A percentile compares a stretch with the other conserved stretches of the same genome.
Conservation (phyloP, 1,284 basidiomycete genomes). For the Psilocybe mexicana region DNA sequence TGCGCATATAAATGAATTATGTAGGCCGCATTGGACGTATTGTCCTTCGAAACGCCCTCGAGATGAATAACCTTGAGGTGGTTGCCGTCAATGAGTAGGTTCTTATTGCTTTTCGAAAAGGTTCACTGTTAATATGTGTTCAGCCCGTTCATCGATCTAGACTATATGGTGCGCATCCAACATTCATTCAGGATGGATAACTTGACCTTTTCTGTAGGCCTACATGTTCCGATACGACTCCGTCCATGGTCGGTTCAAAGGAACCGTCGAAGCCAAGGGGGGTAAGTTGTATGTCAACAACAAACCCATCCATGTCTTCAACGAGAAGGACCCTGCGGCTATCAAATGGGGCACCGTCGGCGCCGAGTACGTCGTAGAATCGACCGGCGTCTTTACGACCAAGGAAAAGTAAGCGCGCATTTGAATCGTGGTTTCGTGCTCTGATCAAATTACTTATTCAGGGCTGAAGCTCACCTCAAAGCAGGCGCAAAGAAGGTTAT, state of each 20-base stretch:
- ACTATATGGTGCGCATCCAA: slow-evolving; percentile 74
- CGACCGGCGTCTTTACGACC: slow-evolving; percentile 98
- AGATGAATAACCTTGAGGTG: slow-evolving; percentile 73
- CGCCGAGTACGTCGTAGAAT: slow-evolving; percentile 94
- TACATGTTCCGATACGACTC: slow-evolving; percentile 99
- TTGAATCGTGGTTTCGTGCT: not conserved
- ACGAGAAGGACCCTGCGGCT: slow-evolving; percentile 82
- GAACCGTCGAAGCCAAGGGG: slow-evolving; percentile 76
- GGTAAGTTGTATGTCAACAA: slow-evolving; percentile 87
- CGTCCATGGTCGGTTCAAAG: slow-evolving; percentile 93
- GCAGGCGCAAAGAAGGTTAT: slow-evolving; percentile 99
- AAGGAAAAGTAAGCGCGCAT: slow-evolving; percentile 57
- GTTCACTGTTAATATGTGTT: not conserved
- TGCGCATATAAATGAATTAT: slow-evolving; percentile 5
- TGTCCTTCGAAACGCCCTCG: slow-evolving; percentile 89
- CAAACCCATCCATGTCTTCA: slow-evolving; percentile 77
- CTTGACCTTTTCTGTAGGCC: slow-evolving; percentile 44
- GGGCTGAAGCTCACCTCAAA: slow-evolving; percentile 90
- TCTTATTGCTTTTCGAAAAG: not conserved
- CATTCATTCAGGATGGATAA: not conserved
- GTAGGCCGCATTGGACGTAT: slow-evolving; percentile 95
- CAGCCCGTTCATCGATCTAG: slow-evolving; percentile 86
- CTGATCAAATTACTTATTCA: slow-evolving; percentile 29
- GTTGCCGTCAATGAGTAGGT: slow-evolving; percentile 87
- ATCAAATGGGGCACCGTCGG: slow-evolving; percentile 83